Evolutionary conservation across 106 monocot genomes (phyloP), one percentile per base, ranked within the genome.

Genomic region (Dioscorea dumetorum): DNA sequence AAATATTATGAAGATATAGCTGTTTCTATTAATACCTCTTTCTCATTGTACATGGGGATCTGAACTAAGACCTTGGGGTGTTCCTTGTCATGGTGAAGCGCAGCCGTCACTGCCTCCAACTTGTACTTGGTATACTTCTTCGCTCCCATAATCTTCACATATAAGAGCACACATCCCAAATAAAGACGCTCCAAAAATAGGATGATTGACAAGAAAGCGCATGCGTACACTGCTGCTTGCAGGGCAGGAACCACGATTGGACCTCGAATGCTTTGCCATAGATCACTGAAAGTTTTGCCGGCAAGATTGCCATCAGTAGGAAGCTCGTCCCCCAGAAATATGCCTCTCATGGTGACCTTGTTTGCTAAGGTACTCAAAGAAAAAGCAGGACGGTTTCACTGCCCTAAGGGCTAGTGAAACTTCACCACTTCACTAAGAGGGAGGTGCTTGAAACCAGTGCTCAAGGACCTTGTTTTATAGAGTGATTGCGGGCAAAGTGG

Each of bases 31-130:
- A 22, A n/a, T 68, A 83, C 87, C 87, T 87, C 83, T 68, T 74
- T 87, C 50, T 83, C 83, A 20, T 87, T 87, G 66, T 82, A 80
- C 83, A 87, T 87, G 28, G 87, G 83, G 32, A 87, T 72, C 51
- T 87, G 87, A 22, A 87, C 80, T 56, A 83, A 58, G 49, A 88
- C 84, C 69, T 53, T 78, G 12, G 88, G 84, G 23, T 81, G 77
- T 15, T 23, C 73, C 51, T 64, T 61, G 1, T 24, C 65, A 16
- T 33, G 32, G 57, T 88, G 75, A 21, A 84, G 60, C 8, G 84
- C 78, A 22, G 75, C 69, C 51, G 33, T 74, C 41, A 78, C 56
- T 6, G 62, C 62, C 17, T 83, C 74, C 2, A 81, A 60, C 34
- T 77, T 83, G 74, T 78, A 84, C 63, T 72, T 84, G 24, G 72